Evolutionary conservation across 495 filamentous ascomycete genomes (phyloP).

Genomic region (Staphylotrichum longicolle): DNA sequence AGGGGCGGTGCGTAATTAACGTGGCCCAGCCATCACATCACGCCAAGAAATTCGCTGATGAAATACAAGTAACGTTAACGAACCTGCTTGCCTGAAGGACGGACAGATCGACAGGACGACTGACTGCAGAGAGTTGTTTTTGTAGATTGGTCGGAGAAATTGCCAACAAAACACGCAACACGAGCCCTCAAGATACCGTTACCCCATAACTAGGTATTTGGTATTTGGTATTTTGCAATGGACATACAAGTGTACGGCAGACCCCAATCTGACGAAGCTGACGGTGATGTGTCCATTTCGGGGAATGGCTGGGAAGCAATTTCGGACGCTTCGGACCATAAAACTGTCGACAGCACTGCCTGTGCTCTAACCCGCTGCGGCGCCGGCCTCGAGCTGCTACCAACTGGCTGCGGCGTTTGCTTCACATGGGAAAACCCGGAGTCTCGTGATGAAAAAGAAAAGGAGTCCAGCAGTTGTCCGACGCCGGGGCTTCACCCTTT

Average conservation of each 20-base stretch:
- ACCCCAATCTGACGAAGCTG: not conserved
- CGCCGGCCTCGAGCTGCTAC: slow-evolving; percentile 5
- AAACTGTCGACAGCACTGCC: too few species aligned
- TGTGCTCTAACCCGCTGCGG: not conserved
- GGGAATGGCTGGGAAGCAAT: not conserved
- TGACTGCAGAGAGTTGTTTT: not conserved
- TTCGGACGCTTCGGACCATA: not conserved
- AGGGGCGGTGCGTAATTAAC: slow-evolving; percentile 16
- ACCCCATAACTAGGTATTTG: too few species aligned
- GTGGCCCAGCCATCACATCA: not conserved
- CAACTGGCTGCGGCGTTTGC: slow-evolving; percentile 11
- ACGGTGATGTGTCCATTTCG: not conserved
- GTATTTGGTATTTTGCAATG: too few species aligned
- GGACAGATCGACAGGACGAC: too few species aligned
- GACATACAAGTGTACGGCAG: not conserved
- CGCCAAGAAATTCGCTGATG: slow-evolving; percentile 2
- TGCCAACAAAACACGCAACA: too few species aligned
- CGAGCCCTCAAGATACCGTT: too few species aligned
- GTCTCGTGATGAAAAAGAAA: not conserved
- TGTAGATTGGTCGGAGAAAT: too few species aligned
- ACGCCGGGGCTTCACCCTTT: too few species aligned
- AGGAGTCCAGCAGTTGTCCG: not conserved
- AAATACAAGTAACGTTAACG: not conserved
- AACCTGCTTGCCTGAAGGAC: too few species aligned
- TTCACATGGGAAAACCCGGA: not conserved